A percentile compares a stretch with the other conserved stretches of the same genome.
phyloP scores from a whole-genome alignment of 495 filamentous ascomycete genomes.

The Thermothielavioides terrestris region DNA sequence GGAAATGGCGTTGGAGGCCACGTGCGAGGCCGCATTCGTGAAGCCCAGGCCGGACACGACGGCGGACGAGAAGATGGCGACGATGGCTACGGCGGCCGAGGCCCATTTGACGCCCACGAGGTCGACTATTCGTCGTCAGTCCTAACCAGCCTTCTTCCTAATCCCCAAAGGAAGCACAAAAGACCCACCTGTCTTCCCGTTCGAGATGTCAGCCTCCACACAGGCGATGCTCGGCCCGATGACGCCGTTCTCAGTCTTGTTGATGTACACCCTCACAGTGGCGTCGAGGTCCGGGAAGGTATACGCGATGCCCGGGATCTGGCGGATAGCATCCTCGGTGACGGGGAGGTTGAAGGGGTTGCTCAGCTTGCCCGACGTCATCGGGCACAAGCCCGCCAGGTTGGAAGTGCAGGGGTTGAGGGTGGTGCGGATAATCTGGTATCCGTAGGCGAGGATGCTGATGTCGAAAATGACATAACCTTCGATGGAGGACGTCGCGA shows the following conservation, averaged over 20 bases:
- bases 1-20: conserved; percentile 86
- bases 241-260: conserved; percentile 41
- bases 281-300: conserved; percentile 90
- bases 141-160: too few relatives aligned
- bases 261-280: conserved; percentile 73
- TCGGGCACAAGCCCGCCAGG: conserved; percentile 79
- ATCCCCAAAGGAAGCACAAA: too few relatives aligned
- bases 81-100: conserved; percentile 75
- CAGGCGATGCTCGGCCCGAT: conserved; percentile 63
- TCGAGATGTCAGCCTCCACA: conserved; percentile 80
- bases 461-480: conserved; percentile 78
- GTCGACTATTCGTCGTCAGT: conserved; percentile 47
- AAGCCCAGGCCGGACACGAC: conserved; percentile 76
- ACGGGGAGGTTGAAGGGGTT: conserved; percentile 61
- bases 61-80: conserved; percentile 75
- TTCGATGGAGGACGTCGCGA: conserved; percentile 75
- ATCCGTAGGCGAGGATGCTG: conserved; percentile 73
- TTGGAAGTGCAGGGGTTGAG: conserved; percentile 68
- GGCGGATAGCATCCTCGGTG: conserved; percentile 42
- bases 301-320: conserved; percentile 81
- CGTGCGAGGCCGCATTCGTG: conserved; percentile 94
- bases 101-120: conserved; percentile 82
- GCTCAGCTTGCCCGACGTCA: conserved; percentile 77
- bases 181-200: conserved; percentile 61
- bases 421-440: conserved; percentile 50